A percentile compares a stretch with the other conserved stretches of the same genome.
Evolutionary conservation across 129 eudicot species (phyloP).

Genomic region (Tagetes erecta): DNA sequence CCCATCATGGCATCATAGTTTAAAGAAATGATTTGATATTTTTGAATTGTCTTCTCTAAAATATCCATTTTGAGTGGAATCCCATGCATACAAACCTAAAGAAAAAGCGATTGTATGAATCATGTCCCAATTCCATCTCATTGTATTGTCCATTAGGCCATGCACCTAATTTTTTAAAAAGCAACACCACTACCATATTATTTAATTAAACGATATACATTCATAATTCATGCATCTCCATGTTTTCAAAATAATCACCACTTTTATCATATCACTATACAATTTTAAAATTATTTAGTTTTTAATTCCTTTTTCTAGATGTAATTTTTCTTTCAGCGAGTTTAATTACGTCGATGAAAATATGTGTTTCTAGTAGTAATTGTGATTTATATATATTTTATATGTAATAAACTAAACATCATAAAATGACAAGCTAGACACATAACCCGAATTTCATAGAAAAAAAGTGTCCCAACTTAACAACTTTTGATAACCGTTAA

Average conservation of each 20-base stretch:
- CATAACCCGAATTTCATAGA: background rate
- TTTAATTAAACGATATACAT: too few species aligned
- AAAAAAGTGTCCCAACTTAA: background rate
- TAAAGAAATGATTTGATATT: background rate
- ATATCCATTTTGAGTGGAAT: constrained; percentile 13
- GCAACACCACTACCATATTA: constrained; percentile 24
- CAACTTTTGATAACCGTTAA: background rate
- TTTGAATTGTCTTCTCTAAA: background rate
- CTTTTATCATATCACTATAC: too few species aligned
- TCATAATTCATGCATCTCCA: too few species aligned
- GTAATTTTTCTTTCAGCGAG: background rate
- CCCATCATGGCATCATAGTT: too few species aligned
- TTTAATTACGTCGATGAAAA: too few species aligned
- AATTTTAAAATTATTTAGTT: too few species aligned
- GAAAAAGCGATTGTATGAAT: constrained; percentile 25
- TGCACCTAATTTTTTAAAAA: constrained; percentile 25
- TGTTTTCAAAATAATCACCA: too few species aligned
- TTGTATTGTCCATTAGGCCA: constrained; percentile 30
- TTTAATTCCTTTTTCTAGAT: too few species aligned
- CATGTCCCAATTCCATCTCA: constrained; percentile 19
- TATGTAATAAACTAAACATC: background rate
- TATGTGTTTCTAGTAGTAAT: background rate
- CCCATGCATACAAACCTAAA: constrained; percentile 30
- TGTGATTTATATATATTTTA: background rate
- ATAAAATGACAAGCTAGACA: background rate